Evolutionary conservation across 352 stramenopile genomes (phyloP).

Genomic region (Elongisporangium undulatum): DNA sequence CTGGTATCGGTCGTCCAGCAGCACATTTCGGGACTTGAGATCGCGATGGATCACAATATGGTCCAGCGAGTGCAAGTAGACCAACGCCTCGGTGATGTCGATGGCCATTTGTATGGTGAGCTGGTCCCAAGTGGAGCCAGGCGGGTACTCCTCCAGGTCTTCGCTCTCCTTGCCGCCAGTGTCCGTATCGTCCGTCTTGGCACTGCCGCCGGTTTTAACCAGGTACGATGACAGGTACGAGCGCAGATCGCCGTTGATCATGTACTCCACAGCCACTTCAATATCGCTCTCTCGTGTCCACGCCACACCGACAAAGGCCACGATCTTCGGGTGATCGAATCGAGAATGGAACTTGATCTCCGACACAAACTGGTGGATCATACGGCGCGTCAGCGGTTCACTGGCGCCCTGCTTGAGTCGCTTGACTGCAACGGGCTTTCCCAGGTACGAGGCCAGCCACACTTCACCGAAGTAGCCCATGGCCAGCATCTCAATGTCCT

Average conservation of each 20-base stretch:
- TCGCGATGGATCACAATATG: slow-evolving; percentile 39
- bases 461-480: slow-evolving; percentile 40
- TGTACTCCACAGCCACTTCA: slow-evolving; percentile 46
- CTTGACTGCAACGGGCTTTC: slow-evolving; percentile 43
- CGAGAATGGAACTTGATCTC: slow-evolving; percentile 45
- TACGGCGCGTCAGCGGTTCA: slow-evolving; percentile 12
- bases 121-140: not conserved
- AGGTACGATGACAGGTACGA: slow-evolving; percentile 18
- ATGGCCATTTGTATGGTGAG: slow-evolving; percentile 21
- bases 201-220: not conserved
- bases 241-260: slow-evolving; percentile 45
- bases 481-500: slow-evolving; percentile 26
- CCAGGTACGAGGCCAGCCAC: slow-evolving; percentile 46
- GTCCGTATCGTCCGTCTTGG: slow-evolving; percentile 1
- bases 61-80: slow-evolving; percentile 29
- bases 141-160: not conserved
- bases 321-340: slow-evolving; percentile 44
- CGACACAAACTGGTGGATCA: slow-evolving; percentile 33
- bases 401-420: slow-evolving; percentile 24
- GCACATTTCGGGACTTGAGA: slow-evolving; percentile 51
- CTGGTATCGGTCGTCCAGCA: slow-evolving; percentile 19
- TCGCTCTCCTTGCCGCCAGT: slow-evolving; percentile 1
- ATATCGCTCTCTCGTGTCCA: slow-evolving; percentile 35
- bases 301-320: slow-evolving; percentile 43
- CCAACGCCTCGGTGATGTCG: slow-evolving; percentile 29